Evolutionary conservation across 192 early-diverging fungal genomes (phyloP), one percentile per base, ranked within the genome.

Genomic region (Gaertneriomyces sp.): DNA sequence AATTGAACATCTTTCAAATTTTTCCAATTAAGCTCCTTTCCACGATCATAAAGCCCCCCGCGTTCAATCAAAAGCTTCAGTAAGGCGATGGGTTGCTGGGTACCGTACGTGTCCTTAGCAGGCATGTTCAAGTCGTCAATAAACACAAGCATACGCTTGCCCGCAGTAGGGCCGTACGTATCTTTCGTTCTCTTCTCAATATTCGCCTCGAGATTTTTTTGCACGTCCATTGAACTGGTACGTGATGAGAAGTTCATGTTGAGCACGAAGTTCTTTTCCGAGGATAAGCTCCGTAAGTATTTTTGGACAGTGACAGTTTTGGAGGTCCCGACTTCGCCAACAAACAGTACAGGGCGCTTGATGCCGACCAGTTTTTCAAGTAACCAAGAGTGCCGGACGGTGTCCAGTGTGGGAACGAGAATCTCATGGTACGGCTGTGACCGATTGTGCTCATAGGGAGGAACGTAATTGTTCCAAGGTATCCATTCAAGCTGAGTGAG

Each of bases 121-220:
- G 83, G 83, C 83, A 85, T 85, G 67, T 85, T 85, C 8, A 85
- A 63, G 68, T 85, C 83, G 44, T 85, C 83, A 11, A 85, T 71
- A 53, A 82, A 85, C 4, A 81, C 79, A 59, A 85, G 59, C 50
- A 85, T 70, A 4, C 74, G 33, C 68, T 81, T 82, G 4, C 81
- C 81, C 2, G 76, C 79, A 0, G 75, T 63, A 1, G 83, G 83
- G 7, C 83, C 83, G 56, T 85, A 85, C 25, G 83, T 85, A 55
- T 85, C 83, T 59, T 85, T 85, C 14, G 83, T 85, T 19, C 83
- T 61, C 53, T 85, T 85, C 59, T 85, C 83, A 3, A 85, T 77
- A 53, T 85, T 85, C 2, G 73, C 83, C 64, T 85, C 83, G 68
- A 85, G 42, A 55, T 85, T 85, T 60, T 77, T 63, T 61, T 85